Evolutionary conservation across 2,329 filamentous ascomycete species (phyloP), one percentile per base, ranked within the genome.

Genomic region (Aaosphaeria pasadenensis): DNA sequence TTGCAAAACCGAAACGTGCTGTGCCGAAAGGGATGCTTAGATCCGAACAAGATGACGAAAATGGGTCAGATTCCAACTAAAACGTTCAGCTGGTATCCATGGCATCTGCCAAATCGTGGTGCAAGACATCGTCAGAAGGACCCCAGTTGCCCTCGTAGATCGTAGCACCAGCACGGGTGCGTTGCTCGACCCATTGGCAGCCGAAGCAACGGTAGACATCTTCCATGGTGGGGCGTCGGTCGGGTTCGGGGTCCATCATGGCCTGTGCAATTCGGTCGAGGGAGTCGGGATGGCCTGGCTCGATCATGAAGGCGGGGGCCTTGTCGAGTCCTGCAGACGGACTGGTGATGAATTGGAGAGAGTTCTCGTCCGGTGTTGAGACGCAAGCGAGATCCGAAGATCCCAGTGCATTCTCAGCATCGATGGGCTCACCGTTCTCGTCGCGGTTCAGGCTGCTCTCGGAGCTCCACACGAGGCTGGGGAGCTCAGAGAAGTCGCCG

Each of bases 81-180:
- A 36, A 30, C 24, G 24, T 55, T 65, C 50, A 71, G 56, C 64
- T 67, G 53, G 63, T 64, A 65, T 86, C 83, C 69, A 83, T 81
- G 80, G 85, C 85, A 66, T 86, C 83, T 41, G 80, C 77, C 65
- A 72, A 69, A 7, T 56, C 57, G 17, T 54, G 48, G 39, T 71
- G 60, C 46, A 84, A 73, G 17, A 84, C 75, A 53, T 85, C 80
- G 54, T 85, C 85, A 28, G 80, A 80, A 31, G 92, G 92, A 4
- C 94, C 94, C 88, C 91, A 99, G 67, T 89, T 94, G 53, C 94
- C 94, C 73, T 99, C 94, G 60, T 88, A 99, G 45, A 99, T 85
- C 0, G 91, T 96, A n/a, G 94, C 94, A 40, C 91, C 89, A 7
- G 91, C 89, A 47, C 87, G 85, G 47, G 91, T 85, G 53, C 91